Evolutionary conservation across 768 basidiomycete genomes (phyloP).

Genomic region (Rhodotorula sphaerocarpa): DNA sequence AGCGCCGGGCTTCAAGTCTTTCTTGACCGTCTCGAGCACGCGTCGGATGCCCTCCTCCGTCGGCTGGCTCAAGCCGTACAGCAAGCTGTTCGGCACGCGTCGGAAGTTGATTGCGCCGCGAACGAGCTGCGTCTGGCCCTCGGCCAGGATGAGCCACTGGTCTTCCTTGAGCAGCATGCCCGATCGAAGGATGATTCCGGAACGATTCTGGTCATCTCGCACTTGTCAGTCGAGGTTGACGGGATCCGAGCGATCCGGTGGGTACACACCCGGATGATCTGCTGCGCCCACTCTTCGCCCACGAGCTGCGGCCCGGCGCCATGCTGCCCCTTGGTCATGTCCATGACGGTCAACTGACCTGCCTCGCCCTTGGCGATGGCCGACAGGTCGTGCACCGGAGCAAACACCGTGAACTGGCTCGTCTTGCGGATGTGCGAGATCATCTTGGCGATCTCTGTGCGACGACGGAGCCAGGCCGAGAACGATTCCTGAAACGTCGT

Average conservation of each 20-base stretch:
- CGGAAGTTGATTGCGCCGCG: conserved; percentile 95
- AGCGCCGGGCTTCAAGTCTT: background rate
- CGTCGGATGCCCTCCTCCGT: conserved; percentile 72
- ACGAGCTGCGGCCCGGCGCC: conserved; percentile 65
- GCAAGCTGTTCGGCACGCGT: conserved; percentile 64
- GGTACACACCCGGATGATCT: conserved; percentile 70
- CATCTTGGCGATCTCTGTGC: conserved; percentile 77
- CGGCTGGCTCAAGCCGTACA: conserved; percentile 91
- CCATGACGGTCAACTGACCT: background rate
- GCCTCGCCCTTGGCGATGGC: conserved; percentile 54
- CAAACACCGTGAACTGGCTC: conserved; percentile 68
- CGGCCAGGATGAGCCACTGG: conserved; percentile 23
- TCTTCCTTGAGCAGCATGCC: conserved; percentile 61
- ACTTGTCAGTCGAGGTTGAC: background rate
- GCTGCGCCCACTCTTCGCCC: conserved; percentile 91
- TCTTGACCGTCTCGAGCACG: conserved; percentile 17
- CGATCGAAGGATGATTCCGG: conserved; percentile 86
- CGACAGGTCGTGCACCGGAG: conserved; percentile 81
- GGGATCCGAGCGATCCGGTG: background rate
- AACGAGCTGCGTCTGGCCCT: conserved; percentile 48
- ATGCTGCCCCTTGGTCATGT: conserved; percentile 50
- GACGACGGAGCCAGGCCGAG: conserved; percentile 71
- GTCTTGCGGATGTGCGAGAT: conserved; percentile 23
- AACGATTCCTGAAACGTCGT: conserved; percentile 46
- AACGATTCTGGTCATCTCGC: conserved; percentile 58